Evolutionary conservation across 169 alveolate species (phyloP).

Genomic region (Perkinsus chesapeaki): DNA sequence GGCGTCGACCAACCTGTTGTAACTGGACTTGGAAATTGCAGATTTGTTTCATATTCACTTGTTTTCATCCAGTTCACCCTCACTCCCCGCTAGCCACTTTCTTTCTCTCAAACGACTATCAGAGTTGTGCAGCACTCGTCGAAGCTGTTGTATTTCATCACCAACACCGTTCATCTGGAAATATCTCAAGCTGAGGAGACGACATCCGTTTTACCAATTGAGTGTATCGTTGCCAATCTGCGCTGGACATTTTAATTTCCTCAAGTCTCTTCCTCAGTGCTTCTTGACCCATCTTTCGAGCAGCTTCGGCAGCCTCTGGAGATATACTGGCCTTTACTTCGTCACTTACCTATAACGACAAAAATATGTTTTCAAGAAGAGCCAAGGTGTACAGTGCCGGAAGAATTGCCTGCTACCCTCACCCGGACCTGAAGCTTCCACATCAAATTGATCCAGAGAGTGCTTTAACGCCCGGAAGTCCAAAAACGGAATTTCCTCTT

Average conservation of each 20-base stretch:
- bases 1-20: not conserved
- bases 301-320: not conserved
- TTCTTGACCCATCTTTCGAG: not conserved
- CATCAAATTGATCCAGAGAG: no score
- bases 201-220: not conserved
- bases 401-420: no score
- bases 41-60: not conserved
- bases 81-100: not conserved
- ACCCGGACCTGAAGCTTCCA: no score
- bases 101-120: not conserved
- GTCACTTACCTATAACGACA: not conserved
- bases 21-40: not conserved
- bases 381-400: no score
- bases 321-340: not conserved
- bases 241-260: not conserved
- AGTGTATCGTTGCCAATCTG: not conserved
- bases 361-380: no score
- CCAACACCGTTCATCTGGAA: not conserved
- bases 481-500: no score
- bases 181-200: not conserved
- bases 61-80: not conserved
- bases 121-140: not conserved
- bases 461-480: no score
- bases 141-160: not conserved
- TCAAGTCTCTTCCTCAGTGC: not conserved